Percentiles rank a stretch among this genome's conserved stretches.
Conservation (phyloP, 1,139 yeast genomes). For the Hyphopichia burtonii region DNA sequence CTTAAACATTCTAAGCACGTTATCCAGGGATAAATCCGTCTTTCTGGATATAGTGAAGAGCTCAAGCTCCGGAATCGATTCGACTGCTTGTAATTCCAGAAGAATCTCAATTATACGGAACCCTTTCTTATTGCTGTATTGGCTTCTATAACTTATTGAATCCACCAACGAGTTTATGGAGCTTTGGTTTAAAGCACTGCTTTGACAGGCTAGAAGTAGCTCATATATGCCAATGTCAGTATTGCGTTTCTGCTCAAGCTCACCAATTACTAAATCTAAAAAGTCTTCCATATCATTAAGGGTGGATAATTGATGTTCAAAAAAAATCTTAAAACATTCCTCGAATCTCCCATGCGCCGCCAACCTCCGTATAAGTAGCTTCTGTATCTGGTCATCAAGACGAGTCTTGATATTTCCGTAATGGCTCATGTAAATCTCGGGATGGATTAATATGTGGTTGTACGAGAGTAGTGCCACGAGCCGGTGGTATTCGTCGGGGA, state of each 20-base stretch:
- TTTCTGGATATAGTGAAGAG: not conserved
- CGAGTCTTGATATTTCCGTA: slow-evolving; percentile 16
- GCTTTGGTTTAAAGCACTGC: slow-evolving; percentile 12
- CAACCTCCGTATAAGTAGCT: slow-evolving; percentile 25
- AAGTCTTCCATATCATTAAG: slow-evolving; percentile 39
- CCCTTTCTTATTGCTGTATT: not conserved
- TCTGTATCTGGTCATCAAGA: slow-evolving; percentile 20
- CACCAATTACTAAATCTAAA: slow-evolving; percentile 23
- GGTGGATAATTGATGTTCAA: slow-evolving; percentile 23
- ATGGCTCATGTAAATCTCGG: slow-evolving; percentile 25
- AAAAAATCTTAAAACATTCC: slow-evolving; percentile 30
- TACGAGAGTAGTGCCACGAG: slow-evolving; percentile 23
- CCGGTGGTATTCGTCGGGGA: not conserved
- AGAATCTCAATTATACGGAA: not conserved
- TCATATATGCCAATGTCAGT: slow-evolving; percentile 24
- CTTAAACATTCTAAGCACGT: not conserved
- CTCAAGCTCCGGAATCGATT: not conserved
- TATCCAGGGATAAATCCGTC: not conserved
- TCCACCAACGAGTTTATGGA: slow-evolving; percentile 21
- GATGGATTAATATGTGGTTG: slow-evolving; percentile 33
- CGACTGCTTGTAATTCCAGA: not conserved
- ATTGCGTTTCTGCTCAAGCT: slow-evolving; percentile 17
- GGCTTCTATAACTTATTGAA: slow-evolving; percentile 15
- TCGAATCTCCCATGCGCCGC: slow-evolving; percentile 31
- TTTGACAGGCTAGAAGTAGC: slow-evolving; percentile 16